These are phyloP conservation scores for Tricholoma bakamatsutake DNA, from an alignment of 768 basidiomycete genomes.

Conservation along the genomic window DNA sequence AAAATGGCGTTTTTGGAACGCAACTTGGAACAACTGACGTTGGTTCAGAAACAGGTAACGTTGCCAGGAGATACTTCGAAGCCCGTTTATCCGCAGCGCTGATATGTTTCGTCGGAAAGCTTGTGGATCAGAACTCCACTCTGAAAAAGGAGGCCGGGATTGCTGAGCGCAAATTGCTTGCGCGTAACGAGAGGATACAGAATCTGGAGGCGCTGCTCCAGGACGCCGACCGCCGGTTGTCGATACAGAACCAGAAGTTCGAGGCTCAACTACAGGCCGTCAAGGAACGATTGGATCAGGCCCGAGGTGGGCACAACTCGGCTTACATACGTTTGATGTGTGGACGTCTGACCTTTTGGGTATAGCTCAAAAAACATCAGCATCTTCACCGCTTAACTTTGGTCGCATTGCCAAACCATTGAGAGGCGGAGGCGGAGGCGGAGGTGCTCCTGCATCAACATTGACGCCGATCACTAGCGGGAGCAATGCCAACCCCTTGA, in stretches of 20 bases:
- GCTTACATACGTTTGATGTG: neutral
- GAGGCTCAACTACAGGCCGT: constrained; percentile 90
- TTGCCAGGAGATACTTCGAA: neutral
- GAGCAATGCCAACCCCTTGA: constrained; percentile 55
- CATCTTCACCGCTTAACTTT: constrained; percentile 71
- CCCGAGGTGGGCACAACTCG: constrained; percentile 58
- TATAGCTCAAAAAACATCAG: constrained; percentile 72
- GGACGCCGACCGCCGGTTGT: constrained; percentile 88
- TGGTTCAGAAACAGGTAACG: constrained; percentile 93
- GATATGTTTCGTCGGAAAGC: constrained; percentile 39
- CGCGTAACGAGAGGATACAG: constrained; percentile 96
- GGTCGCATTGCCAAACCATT: constrained; percentile 97
- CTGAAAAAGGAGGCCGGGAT: constrained; percentile 97
- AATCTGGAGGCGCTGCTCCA: constrained; percentile 90
- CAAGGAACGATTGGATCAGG: constrained; percentile 88
- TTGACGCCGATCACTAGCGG: constrained; percentile 37
- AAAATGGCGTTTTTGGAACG: constrained; percentile 99
- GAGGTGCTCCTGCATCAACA: constrained; percentile 26
- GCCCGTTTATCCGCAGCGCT: constrained; percentile 4
- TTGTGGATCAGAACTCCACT: constrained; percentile 96
- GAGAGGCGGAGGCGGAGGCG: constrained; percentile 79
- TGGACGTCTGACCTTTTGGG: constrained; percentile 3
- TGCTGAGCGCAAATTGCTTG: constrained; percentile 92
- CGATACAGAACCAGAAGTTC: constrained; percentile 93
- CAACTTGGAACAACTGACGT: constrained; percentile 89